Conservation (phyloP, 2,329 filamentous ascomycete genomes). For the Colletotrichum filicis region DNA sequence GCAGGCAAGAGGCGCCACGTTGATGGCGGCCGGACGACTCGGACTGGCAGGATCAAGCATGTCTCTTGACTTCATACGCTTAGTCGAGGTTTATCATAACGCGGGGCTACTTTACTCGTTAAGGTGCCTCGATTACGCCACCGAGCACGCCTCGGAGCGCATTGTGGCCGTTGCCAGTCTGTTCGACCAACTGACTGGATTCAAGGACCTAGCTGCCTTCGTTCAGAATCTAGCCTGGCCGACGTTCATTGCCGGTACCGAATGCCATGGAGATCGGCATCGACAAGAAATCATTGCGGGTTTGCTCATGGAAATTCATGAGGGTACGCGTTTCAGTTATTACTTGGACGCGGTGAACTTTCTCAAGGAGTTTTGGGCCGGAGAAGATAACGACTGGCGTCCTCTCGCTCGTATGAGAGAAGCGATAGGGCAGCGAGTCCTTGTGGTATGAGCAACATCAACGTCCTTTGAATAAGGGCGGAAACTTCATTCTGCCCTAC, state of each 20-base stretch:
- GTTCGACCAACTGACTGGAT: background rate
- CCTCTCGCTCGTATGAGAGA: constrained; percentile 39
- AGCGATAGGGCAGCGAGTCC: constrained; percentile 37
- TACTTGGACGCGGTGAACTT: constrained; percentile 37
- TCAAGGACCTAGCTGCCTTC: background rate
- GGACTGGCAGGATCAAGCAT: background rate
- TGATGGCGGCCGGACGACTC: background rate
- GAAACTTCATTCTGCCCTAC: background rate
- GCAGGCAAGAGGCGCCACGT: background rate
- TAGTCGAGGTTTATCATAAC: background rate
- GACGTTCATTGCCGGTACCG: background rate
- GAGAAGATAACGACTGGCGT: constrained; percentile 40
- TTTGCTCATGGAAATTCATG: background rate
- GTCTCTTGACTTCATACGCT: background rate
- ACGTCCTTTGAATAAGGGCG: background rate
- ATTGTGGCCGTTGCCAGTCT: background rate
- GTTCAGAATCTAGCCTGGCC: background rate
- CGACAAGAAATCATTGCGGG: background rate
- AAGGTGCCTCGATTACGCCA: background rate
- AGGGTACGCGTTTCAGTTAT: background rate
- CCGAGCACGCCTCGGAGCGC: background rate
- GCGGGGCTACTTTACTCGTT: background rate
- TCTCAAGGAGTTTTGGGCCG: constrained; percentile 40
- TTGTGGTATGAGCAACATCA: constrained; percentile 35
- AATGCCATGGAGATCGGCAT: background rate